A percentile compares a stretch with the other conserved stretches of the same genome.
Evolutionary conservation across 495 filamentous ascomycete species (phyloP).

Genomic region (Hypomontagnella monticulosa): DNA sequence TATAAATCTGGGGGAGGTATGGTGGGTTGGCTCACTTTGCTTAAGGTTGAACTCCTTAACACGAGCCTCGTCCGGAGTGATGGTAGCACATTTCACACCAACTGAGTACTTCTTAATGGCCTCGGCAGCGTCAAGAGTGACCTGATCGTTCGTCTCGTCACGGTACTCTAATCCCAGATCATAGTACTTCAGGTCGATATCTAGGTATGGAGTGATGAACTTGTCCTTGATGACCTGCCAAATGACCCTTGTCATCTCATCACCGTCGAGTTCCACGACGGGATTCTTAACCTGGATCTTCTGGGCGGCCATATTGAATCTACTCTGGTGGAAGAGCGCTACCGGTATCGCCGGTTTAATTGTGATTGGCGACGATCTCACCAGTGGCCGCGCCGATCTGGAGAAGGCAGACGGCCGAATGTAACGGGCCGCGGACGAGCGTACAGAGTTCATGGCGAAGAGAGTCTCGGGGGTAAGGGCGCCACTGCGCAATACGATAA

Average conservation of each 20-base stretch:
- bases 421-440: conserved; percentile 39
- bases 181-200: conserved; percentile 99
- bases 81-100: conserved; percentile 98
- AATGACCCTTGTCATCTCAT: conserved; percentile 99
- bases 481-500: conserved; percentile 22
- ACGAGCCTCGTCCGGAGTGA: conserved; percentile 95
- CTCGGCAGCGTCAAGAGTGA: conserved; percentile 92
- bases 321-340: conserved; percentile 45
- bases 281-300: conserved; percentile 99
- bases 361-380: conserved; percentile 40
- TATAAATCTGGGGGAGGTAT: not conserved
- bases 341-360: conserved; percentile 39
- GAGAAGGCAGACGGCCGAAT: conserved; percentile 42
- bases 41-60: conserved; percentile 98
- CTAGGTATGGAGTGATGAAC: conserved; percentile 94
- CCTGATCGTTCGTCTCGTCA: conserved; percentile 94
- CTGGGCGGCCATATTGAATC: conserved; percentile 38
- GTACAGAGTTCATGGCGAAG: conserved; percentile 41
- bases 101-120: conserved; percentile 99
- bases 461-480: conserved; percentile 9
- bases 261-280: conserved; percentile 95
- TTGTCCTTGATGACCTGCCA: conserved; percentile 99
- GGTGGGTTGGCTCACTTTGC: conserved; percentile 71
- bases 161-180: conserved; percentile 95
- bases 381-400: conserved; percentile 43